phyloP scores from a whole-genome alignment of 164 flowering plant species.

The Malania oleifera region DNA sequence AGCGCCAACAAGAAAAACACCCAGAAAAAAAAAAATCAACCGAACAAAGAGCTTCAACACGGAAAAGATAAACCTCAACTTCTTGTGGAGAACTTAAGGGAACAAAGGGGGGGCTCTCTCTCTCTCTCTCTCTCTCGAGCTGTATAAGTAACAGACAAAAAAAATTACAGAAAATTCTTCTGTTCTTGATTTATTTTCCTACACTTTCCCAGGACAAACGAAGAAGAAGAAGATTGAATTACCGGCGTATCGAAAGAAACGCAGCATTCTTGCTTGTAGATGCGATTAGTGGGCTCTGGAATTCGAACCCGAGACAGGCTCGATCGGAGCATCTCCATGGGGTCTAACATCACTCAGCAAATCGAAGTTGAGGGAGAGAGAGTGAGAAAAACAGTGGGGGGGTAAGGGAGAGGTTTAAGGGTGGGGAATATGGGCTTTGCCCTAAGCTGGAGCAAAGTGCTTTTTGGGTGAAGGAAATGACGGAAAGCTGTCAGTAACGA shows the following conservation, averaged over 20 bases:
- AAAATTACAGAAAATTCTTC: neutral
- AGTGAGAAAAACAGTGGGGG: conserved; percentile 1
- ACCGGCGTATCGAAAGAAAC: conserved; percentile 90
- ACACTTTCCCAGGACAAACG: neutral
- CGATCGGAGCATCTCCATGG: conserved; percentile 85
- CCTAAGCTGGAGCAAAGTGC: conserved; percentile 18
- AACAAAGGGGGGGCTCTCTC: no score
- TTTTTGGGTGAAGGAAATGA: conserved; percentile 2
- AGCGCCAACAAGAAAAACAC: no score
- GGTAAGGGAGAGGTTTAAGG: neutral
- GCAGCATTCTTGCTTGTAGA: conserved; percentile 97
- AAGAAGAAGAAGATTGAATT: neutral
- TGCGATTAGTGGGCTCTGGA: conserved; percentile 94
- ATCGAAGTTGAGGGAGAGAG: conserved; percentile 7
- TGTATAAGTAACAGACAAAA: no score
- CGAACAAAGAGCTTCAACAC: no score
- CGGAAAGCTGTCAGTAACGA: neutral
- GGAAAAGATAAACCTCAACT: no score
- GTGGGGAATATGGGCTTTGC: conserved; percentile 16
- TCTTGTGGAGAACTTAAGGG: no score
- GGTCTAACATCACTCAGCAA: conserved; percentile 14
- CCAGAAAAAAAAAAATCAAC: no score
- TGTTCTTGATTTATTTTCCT: neutral
- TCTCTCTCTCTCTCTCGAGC: no score
- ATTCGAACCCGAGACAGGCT: conserved; percentile 78